These are phyloP conservation scores for Davidsoniella neocaledoniae DNA, from an alignment of 2,329 filamentous ascomycete genomes.

Conservation along the genomic window DNA sequence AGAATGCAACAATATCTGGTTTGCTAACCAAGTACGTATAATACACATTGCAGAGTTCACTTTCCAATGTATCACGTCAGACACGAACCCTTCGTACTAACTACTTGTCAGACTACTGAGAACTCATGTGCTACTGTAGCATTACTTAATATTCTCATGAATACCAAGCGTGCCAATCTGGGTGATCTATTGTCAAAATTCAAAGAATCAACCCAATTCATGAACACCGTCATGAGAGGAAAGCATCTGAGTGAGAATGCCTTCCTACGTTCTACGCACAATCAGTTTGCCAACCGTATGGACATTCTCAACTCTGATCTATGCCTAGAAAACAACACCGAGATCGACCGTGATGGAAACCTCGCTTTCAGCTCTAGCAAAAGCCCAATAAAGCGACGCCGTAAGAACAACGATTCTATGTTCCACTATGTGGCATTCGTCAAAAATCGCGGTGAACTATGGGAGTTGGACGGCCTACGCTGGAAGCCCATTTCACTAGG, in stretches of 20 bases:
- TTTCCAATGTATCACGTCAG: slow-evolving; percentile 10
- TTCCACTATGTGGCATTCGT: slow-evolving; percentile 89
- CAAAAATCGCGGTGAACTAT: slow-evolving; percentile 55
- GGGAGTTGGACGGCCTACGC: slow-evolving; percentile 80
- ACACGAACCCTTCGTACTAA: slow-evolving; percentile 20
- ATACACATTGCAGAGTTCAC: too few species aligned
- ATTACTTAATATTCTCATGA: slow-evolving; percentile 86
- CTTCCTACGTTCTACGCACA: slow-evolving; percentile 69
- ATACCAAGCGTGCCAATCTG: slow-evolving; percentile 48
- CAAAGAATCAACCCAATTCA: slow-evolving; percentile 49
- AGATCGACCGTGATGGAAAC: slow-evolving; percentile 16
- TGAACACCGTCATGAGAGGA: slow-evolving; percentile 59
- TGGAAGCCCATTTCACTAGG: slow-evolving; percentile 50
- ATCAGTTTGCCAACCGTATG: slow-evolving; percentile 66
- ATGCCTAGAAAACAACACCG: slow-evolving; percentile 39
- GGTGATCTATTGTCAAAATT: slow-evolving; percentile 56
- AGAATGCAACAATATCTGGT: slow-evolving; percentile 56
- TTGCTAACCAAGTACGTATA: slow-evolving; percentile 62
- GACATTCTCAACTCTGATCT: slow-evolving; percentile 62
- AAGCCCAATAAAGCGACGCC: slow-evolving; percentile 17
- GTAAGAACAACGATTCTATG: slow-evolving; percentile 35
- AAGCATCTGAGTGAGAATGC: slow-evolving; percentile 56
- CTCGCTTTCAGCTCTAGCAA: slow-evolving; percentile 21
- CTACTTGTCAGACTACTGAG: slow-evolving; percentile 38
- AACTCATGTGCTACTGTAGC: slow-evolving; percentile 91